Base-by-base conservation (phyloP, 129 eudicot genomes). In the Solidago caesia region DNA sequence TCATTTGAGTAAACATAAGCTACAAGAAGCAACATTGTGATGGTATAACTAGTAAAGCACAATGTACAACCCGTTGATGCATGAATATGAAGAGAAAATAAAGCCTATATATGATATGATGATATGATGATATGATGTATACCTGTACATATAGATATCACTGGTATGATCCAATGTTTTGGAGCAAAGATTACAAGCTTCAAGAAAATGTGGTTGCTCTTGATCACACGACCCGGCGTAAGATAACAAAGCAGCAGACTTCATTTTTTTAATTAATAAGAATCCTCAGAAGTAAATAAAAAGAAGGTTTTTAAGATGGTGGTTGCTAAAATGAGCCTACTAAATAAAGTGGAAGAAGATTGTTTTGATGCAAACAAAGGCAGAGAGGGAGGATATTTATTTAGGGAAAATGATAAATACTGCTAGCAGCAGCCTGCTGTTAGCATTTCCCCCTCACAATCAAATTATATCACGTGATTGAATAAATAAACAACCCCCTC, bases 71-170 rank as follows among this genome's bases (percentile, higher is more conserved):
- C 56, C 4, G 0, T 16, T 64, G 7, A 81, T 53, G 78, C 78
- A 81, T 44, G 2, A 48, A 2, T 53, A 13, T 53, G 59, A 53
- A 14, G 15, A 15, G 66, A 21, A 21, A 21, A 21, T 21, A 21
- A 21, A 21, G 21, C 21, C 21, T 21, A 21, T 21, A 21, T 21
- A 21, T 21, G 21, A 21, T 21, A 21, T 21, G 21, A 21, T 21
- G 21, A 43, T 16, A 33, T 0, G 11, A 21, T 21, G 21, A 21
- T 21, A 21, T 21, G 21, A 21, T 21, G 8, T 47, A 66, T 82
- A 89, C 96, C 91, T 89, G 86, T 89, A 89, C 98, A 92, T 92
- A 73, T 78, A 92, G 85, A 92, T 92, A 76, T 92, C 98, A 71
- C 80, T 84, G 84, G 85, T 86, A 45, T 75, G 83, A 60, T 84